A percentile compares a stretch with the other conserved stretches of the same genome.
phyloP scores from a whole-genome alignment of 768 basidiomycete species.

The Boletus patriciae region DNA sequence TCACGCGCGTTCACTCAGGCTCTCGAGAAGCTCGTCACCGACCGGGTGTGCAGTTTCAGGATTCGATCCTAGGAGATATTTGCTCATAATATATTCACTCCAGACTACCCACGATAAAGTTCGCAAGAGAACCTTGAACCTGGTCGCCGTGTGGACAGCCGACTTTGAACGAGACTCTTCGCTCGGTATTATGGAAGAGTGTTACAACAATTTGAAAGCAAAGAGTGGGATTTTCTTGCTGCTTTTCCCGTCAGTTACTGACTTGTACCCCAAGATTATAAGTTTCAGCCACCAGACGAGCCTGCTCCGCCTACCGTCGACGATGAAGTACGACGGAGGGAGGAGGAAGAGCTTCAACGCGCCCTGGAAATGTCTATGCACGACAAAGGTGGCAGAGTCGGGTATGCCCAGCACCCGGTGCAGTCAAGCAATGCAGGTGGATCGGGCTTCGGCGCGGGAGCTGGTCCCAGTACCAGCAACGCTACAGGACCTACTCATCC shows the following conservation, averaged over 20 bases:
- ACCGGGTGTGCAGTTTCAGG: slow-evolving; percentile 59
- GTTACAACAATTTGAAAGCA: slow-evolving; percentile 74
- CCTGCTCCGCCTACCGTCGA: slow-evolving; percentile 68
- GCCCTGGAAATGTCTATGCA: slow-evolving; percentile 92
- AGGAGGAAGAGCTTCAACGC: slow-evolving; percentile 93
- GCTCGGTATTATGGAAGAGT: slow-evolving; percentile 89
- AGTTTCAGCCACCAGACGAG: slow-evolving; percentile 63
- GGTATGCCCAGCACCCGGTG: slow-evolving; percentile 50
- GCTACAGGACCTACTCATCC: slow-evolving; percentile 41
- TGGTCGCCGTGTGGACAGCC: slow-evolving; percentile 81
- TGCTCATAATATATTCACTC: slow-evolving; percentile 17
- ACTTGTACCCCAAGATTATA: slow-evolving; percentile 53
- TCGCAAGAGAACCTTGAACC: slow-evolving; percentile 64
- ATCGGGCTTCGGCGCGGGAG: slow-evolving; percentile 23
- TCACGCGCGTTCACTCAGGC: slow-evolving; percentile 89
- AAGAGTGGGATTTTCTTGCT: slow-evolving; percentile 58
- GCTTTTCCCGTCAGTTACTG: slow-evolving; percentile 7
- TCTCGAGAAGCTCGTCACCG: slow-evolving; percentile 81
- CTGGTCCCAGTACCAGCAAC: slow-evolving; percentile 24
- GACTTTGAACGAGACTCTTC: slow-evolving; percentile 80
- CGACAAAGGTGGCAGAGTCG: slow-evolving; percentile 78
- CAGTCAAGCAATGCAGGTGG: slow-evolving; percentile 39
- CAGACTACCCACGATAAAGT: slow-evolving; percentile 93
- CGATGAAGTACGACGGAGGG: slow-evolving; percentile 76
- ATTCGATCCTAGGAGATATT: not conserved